Evolutionary conservation across 1,284 basidiomycete genomes (phyloP), one percentile per base, ranked within the genome.

Genomic region (Lignosus rhinocerotis): DNA sequence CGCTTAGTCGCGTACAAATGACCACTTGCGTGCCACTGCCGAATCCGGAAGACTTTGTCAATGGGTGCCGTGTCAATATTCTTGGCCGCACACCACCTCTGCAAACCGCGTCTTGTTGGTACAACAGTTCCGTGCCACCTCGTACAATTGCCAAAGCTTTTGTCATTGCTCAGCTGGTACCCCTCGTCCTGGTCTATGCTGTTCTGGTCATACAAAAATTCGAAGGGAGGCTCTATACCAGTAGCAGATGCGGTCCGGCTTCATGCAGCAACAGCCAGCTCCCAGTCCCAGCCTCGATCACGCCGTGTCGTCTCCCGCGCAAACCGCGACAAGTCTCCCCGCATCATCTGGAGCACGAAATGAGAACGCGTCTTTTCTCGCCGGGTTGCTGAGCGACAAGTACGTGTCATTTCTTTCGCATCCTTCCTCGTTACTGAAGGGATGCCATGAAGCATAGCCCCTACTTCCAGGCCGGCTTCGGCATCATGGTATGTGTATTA

Each of bases 381-480:
- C 63, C 25, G 59, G 60, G 7, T 31, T 68, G 33, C 46, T 67
- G 44, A 63, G 64, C 19, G 62, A 61, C 56, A 64, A 66, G 66
- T 69, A 60, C 66, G 67, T 64, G 16, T 8, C 17, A 25, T 39
- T 38, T 17, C n/a, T 14, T 14, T 14, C 14, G 39, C 39, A 7
- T 48, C 25, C 6, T 36, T 41, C 12, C 21, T 25, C 6, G 21
- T 51, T 12, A 48, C 62, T 64, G 55, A 64, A 53, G 31, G 51
- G 39, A 44, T 48, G 53, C 53, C 63, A 19, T 62, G 61, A 64
- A 69, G 76, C 70, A 68, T 65, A 98, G 95, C 71, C 95, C 94
- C 36, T 94, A 93, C 76, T 98, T 98, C 67, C 93, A 95, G 69
- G 96, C 96, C 51, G 96, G 95, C 30, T 96, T 96, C 65, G 96